These are phyloP conservation scores for Fusarium musae DNA, from an alignment of 2,329 filamentous ascomycete genomes.

Conservation along the genomic window DNA sequence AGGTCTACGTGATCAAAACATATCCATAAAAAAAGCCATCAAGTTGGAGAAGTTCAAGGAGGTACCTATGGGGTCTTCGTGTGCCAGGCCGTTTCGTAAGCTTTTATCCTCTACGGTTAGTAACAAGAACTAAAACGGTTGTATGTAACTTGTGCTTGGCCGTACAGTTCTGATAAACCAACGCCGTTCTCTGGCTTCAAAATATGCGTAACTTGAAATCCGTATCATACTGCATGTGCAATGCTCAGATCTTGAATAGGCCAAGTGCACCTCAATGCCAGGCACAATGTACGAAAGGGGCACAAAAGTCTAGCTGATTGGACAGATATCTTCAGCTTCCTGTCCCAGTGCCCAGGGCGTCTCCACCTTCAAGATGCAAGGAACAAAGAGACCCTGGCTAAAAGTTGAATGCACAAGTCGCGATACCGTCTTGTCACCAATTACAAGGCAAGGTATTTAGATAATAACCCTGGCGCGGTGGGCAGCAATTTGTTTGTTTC, in stretches of 20 bases:
- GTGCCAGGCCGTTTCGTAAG: background rate
- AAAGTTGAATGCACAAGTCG: constrained; percentile 1
- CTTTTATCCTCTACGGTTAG: background rate
- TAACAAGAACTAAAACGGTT: background rate
- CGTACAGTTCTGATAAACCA: background rate
- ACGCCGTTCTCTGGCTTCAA: background rate
- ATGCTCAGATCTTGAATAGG: background rate
- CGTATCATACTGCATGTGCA: background rate
- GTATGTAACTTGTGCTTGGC: background rate
- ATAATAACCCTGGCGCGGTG: background rate
- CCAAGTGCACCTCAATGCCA: constrained; percentile 7
- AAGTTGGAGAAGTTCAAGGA: background rate
- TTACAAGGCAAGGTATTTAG: background rate
- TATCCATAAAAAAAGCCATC: background rate
- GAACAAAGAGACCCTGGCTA: constrained; percentile 16
- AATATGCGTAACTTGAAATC: background rate
- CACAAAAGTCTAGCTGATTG: constrained; percentile 9
- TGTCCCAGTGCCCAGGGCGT: constrained; percentile 21
- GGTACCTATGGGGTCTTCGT: background rate
- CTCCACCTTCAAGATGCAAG: constrained; percentile 35
- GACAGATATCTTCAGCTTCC: constrained; percentile 1
- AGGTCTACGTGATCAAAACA: background rate
- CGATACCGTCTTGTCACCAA: background rate
- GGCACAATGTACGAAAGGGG: constrained; percentile 33
- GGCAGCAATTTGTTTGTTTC: background rate